These are phyloP conservation scores for Trichoderma harzianum DNA, from an alignment of 2,329 filamentous ascomycete species.

Conservation along the genomic window DNA sequence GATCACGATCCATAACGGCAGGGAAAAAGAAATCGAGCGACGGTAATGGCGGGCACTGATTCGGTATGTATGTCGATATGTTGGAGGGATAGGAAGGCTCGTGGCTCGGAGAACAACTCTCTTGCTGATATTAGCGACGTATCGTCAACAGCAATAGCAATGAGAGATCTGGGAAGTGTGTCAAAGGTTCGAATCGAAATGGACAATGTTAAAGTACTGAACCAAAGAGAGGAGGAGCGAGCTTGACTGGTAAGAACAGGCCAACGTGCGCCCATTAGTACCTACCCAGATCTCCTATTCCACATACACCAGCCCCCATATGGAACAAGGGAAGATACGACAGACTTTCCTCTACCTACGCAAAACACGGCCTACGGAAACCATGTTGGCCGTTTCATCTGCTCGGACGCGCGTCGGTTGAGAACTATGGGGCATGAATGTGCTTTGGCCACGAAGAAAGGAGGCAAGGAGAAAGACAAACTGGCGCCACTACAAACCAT, in stretches of 20 bases:
- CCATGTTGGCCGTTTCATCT: neutral
- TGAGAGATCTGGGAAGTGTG: neutral
- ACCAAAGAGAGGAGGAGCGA: neutral
- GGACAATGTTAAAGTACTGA: neutral
- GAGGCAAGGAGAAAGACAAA: slow-evolving; percentile 8
- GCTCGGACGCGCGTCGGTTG: neutral
- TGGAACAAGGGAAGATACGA: neutral
- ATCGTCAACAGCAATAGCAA: neutral
- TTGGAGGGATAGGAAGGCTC: neutral
- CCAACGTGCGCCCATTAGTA: neutral
- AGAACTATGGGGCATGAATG: neutral
- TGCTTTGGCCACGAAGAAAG: slow-evolving; percentile 11
- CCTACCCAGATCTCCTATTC: slow-evolving; percentile 7
- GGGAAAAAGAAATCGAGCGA: neutral
- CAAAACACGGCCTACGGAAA: neutral
- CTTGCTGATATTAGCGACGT: neutral
- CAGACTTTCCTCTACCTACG: neutral
- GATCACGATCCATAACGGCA: slow-evolving; percentile 8
- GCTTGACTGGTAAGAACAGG: neutral
- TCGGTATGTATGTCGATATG: neutral
- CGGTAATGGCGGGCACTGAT: neutral
- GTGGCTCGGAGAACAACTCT: neutral
- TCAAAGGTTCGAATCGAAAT: neutral
- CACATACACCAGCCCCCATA: neutral
- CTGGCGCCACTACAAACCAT: neutral